phyloP scores from a whole-genome alignment of 345 rosid genomes.

The Limnanthes douglasii region DNA sequence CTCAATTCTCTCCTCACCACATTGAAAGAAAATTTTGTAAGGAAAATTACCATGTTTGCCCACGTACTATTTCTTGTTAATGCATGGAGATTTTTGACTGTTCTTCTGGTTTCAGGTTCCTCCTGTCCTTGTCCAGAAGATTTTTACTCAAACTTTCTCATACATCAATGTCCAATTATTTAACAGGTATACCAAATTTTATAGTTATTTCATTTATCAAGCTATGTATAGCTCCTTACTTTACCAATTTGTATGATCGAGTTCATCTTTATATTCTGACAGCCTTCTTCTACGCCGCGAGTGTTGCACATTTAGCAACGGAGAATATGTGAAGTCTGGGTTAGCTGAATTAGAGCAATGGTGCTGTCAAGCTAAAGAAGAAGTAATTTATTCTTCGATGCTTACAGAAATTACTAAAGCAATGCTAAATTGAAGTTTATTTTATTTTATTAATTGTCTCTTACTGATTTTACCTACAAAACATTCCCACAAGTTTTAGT shows the following conservation, averaged over 20 bases:
- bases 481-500: no score
- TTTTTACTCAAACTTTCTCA: constrained; percentile 88
- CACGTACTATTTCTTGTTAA: constrained; percentile 5
- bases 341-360: constrained; percentile 96
- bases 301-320: constrained; percentile 98
- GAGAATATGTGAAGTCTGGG: constrained; percentile 92
- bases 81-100: constrained; percentile 7
- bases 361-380: constrained; percentile 92
- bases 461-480: constrained; percentile 3
- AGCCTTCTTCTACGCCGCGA: constrained; percentile 96
- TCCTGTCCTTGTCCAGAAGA: constrained; percentile 89
- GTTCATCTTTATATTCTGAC: constrained; percentile 8
- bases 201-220: background rate
- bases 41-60: constrained; percentile 9
- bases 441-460: background rate
- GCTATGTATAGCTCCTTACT: background rate
- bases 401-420: background rate
- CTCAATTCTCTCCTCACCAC: constrained; percentile 69
- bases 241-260: constrained; percentile 2
- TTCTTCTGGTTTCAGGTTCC: constrained; percentile 53
- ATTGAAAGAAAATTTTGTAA: constrained; percentile 81
- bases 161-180: constrained; percentile 83
- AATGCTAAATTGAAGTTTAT: background rate
- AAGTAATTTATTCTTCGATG: constrained; percentile 17
- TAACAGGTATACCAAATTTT: constrained; percentile 57